Conservation (phyloP, 2,329 filamentous ascomycete species). For the Colletotrichum tropicicola region DNA sequence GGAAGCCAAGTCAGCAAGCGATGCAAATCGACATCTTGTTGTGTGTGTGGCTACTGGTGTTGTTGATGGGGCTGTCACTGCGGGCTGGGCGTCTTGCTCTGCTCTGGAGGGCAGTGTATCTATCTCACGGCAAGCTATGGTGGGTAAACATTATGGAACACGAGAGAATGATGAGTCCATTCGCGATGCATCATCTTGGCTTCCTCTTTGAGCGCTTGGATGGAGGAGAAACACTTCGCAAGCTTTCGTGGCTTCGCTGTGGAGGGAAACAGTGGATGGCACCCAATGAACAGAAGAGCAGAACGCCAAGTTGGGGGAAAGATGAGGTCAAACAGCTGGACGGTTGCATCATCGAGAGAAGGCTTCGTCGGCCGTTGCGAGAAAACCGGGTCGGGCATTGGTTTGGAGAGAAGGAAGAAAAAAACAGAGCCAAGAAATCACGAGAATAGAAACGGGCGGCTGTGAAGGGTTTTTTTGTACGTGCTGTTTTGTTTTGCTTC, state of each 20-base stretch:
- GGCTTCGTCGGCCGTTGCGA: constrained; percentile 8
- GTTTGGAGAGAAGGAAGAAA: background rate
- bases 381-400: background rate
- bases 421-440: constrained; percentile 8
- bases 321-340: constrained; percentile 1
- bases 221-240: background rate
- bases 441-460: constrained; percentile 20
- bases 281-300: background rate
- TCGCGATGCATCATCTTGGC: constrained; percentile 11
- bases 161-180: background rate
- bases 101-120: too few relatives aligned
- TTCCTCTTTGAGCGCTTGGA: background rate
- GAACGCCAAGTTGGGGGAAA: constrained; percentile 3
- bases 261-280: background rate
- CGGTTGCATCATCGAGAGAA: constrained; percentile 2
- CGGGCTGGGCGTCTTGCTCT: background rate
- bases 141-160: too few relatives aligned
- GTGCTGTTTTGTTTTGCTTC: constrained; percentile 10
- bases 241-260: background rate
- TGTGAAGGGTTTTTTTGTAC: constrained; percentile 1
- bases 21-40: background rate
- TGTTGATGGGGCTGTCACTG: background rate
- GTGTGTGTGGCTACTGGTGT: background rate
- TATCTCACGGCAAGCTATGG: too few relatives aligned
- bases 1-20: constrained; percentile 17